Conservation (phyloP, 306 rosid species). For the Cyclanthera cordifolia region DNA sequence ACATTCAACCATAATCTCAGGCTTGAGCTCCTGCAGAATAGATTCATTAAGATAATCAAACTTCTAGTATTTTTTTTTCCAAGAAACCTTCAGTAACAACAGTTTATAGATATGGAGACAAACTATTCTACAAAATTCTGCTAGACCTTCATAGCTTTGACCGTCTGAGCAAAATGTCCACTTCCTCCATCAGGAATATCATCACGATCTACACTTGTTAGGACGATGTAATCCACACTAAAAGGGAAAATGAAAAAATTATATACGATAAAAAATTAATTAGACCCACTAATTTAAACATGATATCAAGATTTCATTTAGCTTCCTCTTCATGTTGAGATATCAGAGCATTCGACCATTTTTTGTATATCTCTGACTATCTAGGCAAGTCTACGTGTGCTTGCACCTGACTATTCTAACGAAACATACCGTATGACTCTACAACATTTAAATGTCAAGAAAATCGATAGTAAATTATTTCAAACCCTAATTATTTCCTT, state of each 20-base stretch:
- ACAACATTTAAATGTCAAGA: too few relatives aligned
- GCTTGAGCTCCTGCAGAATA: slow-evolving; percentile 60
- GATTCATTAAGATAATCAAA: background rate
- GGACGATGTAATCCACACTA: slow-evolving; percentile 79
- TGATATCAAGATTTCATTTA: background rate
- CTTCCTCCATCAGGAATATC: slow-evolving; percentile 99
- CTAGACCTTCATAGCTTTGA: slow-evolving; percentile 67
- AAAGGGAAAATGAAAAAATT: slow-evolving; percentile 4
- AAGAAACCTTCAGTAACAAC: background rate
- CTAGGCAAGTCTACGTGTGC: too few relatives aligned
- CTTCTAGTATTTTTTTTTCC: background rate
- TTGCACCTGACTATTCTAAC: too few relatives aligned
- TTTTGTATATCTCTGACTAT: too few relatives aligned
- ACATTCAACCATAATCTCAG: slow-evolving; percentile 91
- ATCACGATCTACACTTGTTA: slow-evolving; percentile 94
- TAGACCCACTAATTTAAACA: background rate
- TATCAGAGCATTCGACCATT: too few relatives aligned
- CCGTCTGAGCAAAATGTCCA: slow-evolving; percentile 87
- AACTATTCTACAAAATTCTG: slow-evolving; percentile 11
- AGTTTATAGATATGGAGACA: background rate
- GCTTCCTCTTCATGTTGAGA: too few relatives aligned
- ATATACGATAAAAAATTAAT: background rate
- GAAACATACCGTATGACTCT: too few relatives aligned
- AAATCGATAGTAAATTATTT: too few relatives aligned
- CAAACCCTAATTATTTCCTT: too few relatives aligned